These are phyloP conservation scores for Pilaira anomala DNA, from an alignment of 192 early-diverging fungal genomes.

Conservation along the genomic window DNA sequence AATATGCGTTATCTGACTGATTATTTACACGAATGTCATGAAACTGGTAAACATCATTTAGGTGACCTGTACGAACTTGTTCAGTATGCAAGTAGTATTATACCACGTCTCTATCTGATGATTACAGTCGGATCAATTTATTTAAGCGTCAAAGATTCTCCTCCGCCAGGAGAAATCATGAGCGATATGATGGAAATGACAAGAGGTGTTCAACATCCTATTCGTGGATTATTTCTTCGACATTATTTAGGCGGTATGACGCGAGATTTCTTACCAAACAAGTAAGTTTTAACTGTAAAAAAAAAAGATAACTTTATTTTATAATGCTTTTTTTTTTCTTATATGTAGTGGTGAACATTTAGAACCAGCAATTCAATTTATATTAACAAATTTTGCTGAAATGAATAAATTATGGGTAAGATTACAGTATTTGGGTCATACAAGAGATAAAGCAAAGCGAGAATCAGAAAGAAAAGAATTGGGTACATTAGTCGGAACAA, in stretches of 20 bases:
- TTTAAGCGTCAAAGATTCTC: slow-evolving; percentile 84
- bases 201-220: slow-evolving; percentile 97
- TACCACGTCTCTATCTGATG: slow-evolving; percentile 98
- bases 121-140: slow-evolving; percentile 96
- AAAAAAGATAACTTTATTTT: background rate
- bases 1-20: slow-evolving; percentile 86
- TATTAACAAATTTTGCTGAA: slow-evolving; percentile 96
- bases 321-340: slow-evolving; percentile 31
- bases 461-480: slow-evolving; percentile 96
- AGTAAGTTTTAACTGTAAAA: slow-evolving; percentile 27
- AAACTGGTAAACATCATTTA: slow-evolving; percentile 68
- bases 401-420: slow-evolving; percentile 99
- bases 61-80: slow-evolving; percentile 97
- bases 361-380: slow-evolving; percentile 90
- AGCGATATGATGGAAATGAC: slow-evolving; percentile 99
- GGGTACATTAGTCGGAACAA: slow-evolving; percentile 93
- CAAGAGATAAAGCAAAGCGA: slow-evolving; percentile 90
- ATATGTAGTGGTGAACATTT: background rate
- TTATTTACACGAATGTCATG: slow-evolving; percentile 88
- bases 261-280: slow-evolving; percentile 89
- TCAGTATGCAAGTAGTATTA: slow-evolving; percentile 98
- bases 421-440: slow-evolving; percentile 93
- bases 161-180: slow-evolving; percentile 91
- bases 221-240: slow-evolving; percentile 92
- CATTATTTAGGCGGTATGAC: slow-evolving; percentile 95